Evolutionary conservation across 164 flowering plant species (phyloP).

Genomic region (Vitis amurensis): DNA sequence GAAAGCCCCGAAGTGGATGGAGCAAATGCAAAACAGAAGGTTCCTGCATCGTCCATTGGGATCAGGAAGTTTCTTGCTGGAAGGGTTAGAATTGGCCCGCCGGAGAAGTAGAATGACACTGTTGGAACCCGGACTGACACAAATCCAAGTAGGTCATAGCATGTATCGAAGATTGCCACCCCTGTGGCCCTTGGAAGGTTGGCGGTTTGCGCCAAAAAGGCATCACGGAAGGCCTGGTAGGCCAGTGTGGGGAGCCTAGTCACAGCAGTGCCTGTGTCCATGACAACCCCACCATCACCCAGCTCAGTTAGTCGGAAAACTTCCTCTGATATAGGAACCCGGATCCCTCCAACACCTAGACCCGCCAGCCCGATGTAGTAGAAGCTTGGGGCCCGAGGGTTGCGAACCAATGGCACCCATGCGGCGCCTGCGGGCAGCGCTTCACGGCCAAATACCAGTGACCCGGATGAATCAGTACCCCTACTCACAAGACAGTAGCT

Average conservation of each 20-base stretch:
- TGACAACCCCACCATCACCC: slow-evolving; percentile 78
- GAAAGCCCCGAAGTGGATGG: slow-evolving; percentile 64
- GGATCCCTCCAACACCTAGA: slow-evolving; percentile 73
- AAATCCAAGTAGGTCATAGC: slow-evolving; percentile 65
- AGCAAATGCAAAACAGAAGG: slow-evolving; percentile 94
- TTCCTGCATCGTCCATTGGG: slow-evolving; percentile 81
- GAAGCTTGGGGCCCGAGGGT: slow-evolving; percentile 69
- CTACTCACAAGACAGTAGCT: slow-evolving; percentile 81
- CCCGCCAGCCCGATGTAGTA: slow-evolving; percentile 81
- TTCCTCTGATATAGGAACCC: slow-evolving; percentile 50
- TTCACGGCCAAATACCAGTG: slow-evolving; percentile 66
- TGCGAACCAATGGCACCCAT: slow-evolving; percentile 70
- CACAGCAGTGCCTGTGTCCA: slow-evolving; percentile 96
- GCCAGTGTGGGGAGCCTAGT: slow-evolving; percentile 69
- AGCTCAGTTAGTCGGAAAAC: slow-evolving; percentile 43
- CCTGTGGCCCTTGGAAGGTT: slow-evolving; percentile 59
- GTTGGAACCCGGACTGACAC: slow-evolving; percentile 81
- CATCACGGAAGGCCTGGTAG: slow-evolving; percentile 64
- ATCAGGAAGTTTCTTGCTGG: slow-evolving; percentile 86
- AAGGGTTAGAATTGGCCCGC: slow-evolving; percentile 71
- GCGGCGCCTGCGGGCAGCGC: slow-evolving; percentile 69
- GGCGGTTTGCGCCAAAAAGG: slow-evolving; percentile 47
- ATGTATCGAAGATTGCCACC: slow-evolving; percentile 83
- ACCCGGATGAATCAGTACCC: slow-evolving; percentile 54
- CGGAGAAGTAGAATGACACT: slow-evolving; percentile 78